phyloP scores from a whole-genome alignment of 805 yeast species.

The Lachancea lanzarotensis region DNA sequence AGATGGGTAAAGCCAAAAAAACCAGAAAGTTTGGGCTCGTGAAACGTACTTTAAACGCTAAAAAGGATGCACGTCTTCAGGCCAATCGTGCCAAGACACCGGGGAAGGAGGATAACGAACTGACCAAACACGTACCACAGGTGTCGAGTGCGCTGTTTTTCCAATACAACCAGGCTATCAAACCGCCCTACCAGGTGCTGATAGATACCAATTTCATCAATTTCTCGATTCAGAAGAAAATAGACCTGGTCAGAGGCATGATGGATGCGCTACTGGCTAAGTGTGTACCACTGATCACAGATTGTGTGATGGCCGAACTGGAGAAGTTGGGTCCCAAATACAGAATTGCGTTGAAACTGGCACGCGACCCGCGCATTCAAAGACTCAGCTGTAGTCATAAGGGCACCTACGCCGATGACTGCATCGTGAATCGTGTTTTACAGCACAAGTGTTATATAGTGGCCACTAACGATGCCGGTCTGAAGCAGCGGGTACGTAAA shows the following conservation, averaged over 20 bases:
- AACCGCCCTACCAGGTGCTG: conserved; percentile 96
- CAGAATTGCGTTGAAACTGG: conserved; percentile 85
- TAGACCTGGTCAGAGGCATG: conserved; percentile 92
- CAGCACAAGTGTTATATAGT: conserved; percentile 97
- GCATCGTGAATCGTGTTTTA: conserved; percentile 84
- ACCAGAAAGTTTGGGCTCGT: conserved; percentile 94
- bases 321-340: conserved; percentile 94
- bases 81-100: conserved; percentile 35
- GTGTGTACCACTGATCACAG: conserved; percentile 92
- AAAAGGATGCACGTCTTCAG: conserved; percentile 60
- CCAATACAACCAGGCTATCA: conserved; percentile 87
- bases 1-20: conserved; percentile 94
- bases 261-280: conserved; percentile 94
- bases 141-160: conserved; percentile 93
- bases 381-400: conserved; percentile 85
- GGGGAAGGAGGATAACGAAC: conserved; percentile 63
- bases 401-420: conserved; percentile 98
- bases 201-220: conserved; percentile 96
- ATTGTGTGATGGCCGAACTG: conserved; percentile 96
- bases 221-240: conserved; percentile 91
- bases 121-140: conserved; percentile 74
- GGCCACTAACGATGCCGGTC: conserved; percentile 96
- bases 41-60: conserved; percentile 64
- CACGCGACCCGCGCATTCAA: conserved; percentile 87
- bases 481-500: conserved; percentile 88